These are phyloP conservation scores for Fusarium pseudograminearum DNA, from an alignment of 2,329 filamentous ascomycete genomes.

Conservation along the genomic window DNA sequence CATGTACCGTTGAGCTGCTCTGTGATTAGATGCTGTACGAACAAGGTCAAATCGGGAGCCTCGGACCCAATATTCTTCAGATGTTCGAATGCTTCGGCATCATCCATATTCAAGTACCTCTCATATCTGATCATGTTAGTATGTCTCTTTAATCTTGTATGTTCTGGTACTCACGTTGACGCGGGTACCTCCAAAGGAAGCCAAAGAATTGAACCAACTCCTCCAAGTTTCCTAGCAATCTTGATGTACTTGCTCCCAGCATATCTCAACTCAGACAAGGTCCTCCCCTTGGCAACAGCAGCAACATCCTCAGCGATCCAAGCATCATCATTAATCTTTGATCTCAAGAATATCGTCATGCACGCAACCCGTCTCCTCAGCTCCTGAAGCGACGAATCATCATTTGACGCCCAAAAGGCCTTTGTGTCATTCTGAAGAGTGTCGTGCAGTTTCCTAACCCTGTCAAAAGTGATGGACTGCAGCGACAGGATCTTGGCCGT, in stretches of 20 bases:
- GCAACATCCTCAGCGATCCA: slow-evolving; percentile 40
- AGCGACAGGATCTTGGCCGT: slow-evolving; percentile 49
- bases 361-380: slow-evolving; percentile 49
- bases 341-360: slow-evolving; percentile 49
- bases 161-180: slow-evolving; percentile 48
- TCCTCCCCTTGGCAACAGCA: slow-evolving; percentile 38
- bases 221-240: slow-evolving; percentile 48
- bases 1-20: slow-evolving; percentile 34
- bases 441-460: slow-evolving; percentile 27
- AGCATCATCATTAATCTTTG: slow-evolving; percentile 41
- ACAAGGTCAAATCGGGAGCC: slow-evolving; percentile 27
- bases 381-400: slow-evolving; percentile 39
- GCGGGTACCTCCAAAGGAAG: slow-evolving; percentile 50
- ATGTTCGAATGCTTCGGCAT: slow-evolving; percentile 49
- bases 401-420: slow-evolving; percentile 43
- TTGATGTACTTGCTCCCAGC: slow-evolving; percentile 53
- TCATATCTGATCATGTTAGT: slow-evolving; percentile 43
- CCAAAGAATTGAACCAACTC: slow-evolving; percentile 50
- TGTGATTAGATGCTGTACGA: slow-evolving; percentile 45
- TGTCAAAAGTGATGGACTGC: slow-evolving; percentile 26
- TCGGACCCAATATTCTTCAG: slow-evolving; percentile 36
- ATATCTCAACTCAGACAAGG: slow-evolving; percentile 47
- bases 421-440: slow-evolving; percentile 29
- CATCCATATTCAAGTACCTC: slow-evolving; percentile 52
- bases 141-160: not conserved